Conservation (phyloP, 345 rosid species). For the Lenwebbia sp. region DNA sequence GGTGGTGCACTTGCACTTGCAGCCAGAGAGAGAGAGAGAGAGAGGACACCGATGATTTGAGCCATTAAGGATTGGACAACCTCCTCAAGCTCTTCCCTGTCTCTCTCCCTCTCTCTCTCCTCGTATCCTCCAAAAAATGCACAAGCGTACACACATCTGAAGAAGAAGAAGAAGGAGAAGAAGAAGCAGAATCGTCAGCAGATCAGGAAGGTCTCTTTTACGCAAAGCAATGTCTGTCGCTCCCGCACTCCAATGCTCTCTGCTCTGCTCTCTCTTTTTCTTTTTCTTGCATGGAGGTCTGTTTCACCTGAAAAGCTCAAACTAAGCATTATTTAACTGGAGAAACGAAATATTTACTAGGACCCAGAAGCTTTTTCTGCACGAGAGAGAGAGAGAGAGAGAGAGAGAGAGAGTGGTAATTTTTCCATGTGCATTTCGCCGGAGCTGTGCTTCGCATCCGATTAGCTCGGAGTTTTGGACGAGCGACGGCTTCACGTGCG, state of each 20-base stretch:
- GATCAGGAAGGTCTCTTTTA: constrained; percentile 5
- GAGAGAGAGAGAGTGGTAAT: background rate
- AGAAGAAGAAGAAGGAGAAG: background rate
- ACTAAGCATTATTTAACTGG: background rate
- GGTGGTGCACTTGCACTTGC: background rate
- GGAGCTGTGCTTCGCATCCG: background rate
- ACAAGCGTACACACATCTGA: background rate
- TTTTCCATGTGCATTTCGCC: background rate
- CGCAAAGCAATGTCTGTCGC: constrained; percentile 30
- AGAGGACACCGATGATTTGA: constrained; percentile 22
- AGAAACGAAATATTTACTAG: background rate
- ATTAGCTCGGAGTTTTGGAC: background rate
- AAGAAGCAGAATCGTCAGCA: constrained; percentile 7
- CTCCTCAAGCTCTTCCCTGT: background rate
- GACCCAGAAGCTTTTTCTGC: background rate
- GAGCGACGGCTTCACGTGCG: background rate
- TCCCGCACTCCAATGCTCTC: constrained; percentile 24
- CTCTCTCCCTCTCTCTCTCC: background rate
- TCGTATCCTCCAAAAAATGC: background rate
- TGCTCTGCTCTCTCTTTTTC: constrained; percentile 3
- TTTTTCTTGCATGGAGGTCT: background rate
- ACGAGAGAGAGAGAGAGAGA: background rate
- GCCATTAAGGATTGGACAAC: constrained; percentile 10
- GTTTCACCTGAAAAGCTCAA: background rate
- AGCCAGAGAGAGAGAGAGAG: background rate